Conservation (phyloP, 306 rosid genomes). For the Fragaria iinumae region DNA sequence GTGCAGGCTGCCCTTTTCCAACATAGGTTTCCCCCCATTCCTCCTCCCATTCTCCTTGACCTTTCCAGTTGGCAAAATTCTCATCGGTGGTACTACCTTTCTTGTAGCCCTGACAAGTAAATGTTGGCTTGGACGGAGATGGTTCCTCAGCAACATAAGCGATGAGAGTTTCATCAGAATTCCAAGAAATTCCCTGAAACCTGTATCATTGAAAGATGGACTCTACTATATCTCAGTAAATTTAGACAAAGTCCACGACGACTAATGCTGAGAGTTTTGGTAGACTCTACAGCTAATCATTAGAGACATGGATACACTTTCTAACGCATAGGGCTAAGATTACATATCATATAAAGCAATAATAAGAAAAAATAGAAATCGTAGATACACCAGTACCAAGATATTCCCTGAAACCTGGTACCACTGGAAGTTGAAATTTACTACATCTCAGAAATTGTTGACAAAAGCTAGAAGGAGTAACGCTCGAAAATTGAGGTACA, state of each 20-base stretch:
- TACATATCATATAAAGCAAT: slow-evolving; percentile 13
- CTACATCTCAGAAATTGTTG: slow-evolving; percentile 25
- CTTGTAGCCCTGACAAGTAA: slow-evolving; percentile 49
- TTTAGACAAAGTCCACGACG: neutral
- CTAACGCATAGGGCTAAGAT: neutral
- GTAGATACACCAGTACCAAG: too few species aligned
- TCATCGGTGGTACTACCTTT: slow-evolving; percentile 46
- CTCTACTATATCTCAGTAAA: neutral
- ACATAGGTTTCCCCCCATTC: slow-evolving; percentile 91
- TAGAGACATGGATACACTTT: neutral
- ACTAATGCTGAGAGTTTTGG: neutral
- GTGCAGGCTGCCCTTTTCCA: slow-evolving; percentile 75
- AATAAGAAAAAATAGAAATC: neutral
- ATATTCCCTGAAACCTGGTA: too few species aligned
- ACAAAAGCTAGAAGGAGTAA: neutral
- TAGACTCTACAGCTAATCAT: slow-evolving; percentile 2
- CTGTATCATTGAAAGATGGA: slow-evolving; percentile 38
- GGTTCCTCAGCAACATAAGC: slow-evolving; percentile 90
- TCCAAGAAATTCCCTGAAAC: slow-evolving; percentile 94
- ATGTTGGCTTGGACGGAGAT: slow-evolving; percentile 61
- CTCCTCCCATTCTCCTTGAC: slow-evolving; percentile 92
- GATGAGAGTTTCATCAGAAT: slow-evolving; percentile 54
- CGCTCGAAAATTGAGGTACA: neutral
- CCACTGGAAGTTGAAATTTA: too few species aligned
- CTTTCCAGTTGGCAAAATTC: slow-evolving; percentile 67